Base-by-base conservation (phyloP, 805 yeast species). In the Suhomyces faveliae region DNA sequence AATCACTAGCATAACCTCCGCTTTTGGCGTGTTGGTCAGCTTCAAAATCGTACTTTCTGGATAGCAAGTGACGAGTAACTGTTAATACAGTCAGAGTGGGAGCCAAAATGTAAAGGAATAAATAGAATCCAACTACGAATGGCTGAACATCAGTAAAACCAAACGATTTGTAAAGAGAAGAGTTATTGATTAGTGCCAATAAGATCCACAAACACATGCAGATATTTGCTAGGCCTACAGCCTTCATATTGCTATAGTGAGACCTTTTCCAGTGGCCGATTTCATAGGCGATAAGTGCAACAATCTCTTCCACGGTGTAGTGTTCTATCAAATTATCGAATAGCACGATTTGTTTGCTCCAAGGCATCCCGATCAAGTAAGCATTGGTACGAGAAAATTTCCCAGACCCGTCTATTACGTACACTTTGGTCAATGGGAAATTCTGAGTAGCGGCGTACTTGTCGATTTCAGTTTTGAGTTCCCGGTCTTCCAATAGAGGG, bases 371-470 rank as follows among this genome's bases (percentile, higher is more conserved):
- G 57, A 87, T 81, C 64, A 94, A 94, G 67, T 89, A 92, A 38
- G 99, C 99, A 63, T 94, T 94, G 7, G 98, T 92, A 69, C 94
- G 99, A 6, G 95, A 82, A 0, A 97, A 89, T 74, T 98, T 85
- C 63, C 86, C 89, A 35, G 98, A 91, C 12, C 98, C 97, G 66
- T 94, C 99, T 62, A 91, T 83, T 40, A 91, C 97, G 60, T 80
- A 89, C 47, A 94, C 73, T 61, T 89, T 83, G 47, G 85, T 80
- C 62, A 92, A 79, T 51, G 99, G 99, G 81, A 94, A 94, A 29
- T 81, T 74, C 61, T 88, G 86, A 46, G 77, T 69, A 11, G 73
- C 63, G 15, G 98, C 97, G 54, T 94, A 79, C 13, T 79, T 73
- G 66, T 90, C 95, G 66, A 94, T 89, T 4, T 87, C 82, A 10